These are phyloP conservation scores for Lentinula lateritia DNA, from an alignment of 768 basidiomycete genomes.

Conservation along the genomic window DNA sequence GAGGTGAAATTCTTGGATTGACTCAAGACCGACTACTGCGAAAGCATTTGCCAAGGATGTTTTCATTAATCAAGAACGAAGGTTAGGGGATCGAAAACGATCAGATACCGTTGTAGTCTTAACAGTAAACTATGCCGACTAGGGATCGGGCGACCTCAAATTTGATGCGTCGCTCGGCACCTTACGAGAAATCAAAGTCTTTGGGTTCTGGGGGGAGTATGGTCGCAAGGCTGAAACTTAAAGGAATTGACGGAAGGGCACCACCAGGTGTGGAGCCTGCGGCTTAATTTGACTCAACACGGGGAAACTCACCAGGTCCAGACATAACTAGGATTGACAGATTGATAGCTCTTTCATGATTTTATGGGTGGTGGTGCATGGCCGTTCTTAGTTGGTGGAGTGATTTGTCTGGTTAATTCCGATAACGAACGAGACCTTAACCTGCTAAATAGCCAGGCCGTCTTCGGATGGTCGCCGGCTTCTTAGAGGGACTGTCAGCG, in stretches of 20 bases:
- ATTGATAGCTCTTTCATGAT: slow-evolving; percentile 83
- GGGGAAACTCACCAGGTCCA: slow-evolving; percentile 79
- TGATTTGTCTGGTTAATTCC: slow-evolving; percentile 97
- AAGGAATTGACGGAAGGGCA: slow-evolving; percentile 76
- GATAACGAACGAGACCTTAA: slow-evolving; percentile 93
- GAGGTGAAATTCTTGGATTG: slow-evolving; percentile 86
- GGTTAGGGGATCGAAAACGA: slow-evolving; percentile 82
- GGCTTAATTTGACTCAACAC: slow-evolving; percentile 84
- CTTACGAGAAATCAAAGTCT: slow-evolving; percentile 87
- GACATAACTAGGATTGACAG: slow-evolving; percentile 74
- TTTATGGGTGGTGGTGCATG: slow-evolving; percentile 87
- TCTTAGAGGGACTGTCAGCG: slow-evolving; percentile 8
- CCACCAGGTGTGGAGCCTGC: slow-evolving; percentile 58
- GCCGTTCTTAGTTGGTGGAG: slow-evolving; percentile 88
- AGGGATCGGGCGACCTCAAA: slow-evolving; percentile 67
- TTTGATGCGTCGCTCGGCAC: slow-evolving; percentile 69
- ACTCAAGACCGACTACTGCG: slow-evolving; percentile 74
- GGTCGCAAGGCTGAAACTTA: slow-evolving; percentile 75
- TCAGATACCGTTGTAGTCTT: slow-evolving; percentile 82
- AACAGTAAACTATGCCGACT: slow-evolving; percentile 82
- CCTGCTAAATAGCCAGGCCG: slow-evolving; percentile 86
- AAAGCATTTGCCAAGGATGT: slow-evolving; percentile 85
- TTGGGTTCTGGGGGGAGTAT: slow-evolving; percentile 82
- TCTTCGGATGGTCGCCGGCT: slow-evolving; percentile 70
- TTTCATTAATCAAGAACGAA: slow-evolving; percentile 85